Evolutionary conservation across 176 grass and related monocot genomes (phyloP).

Genomic region (Canna indica): DNA sequence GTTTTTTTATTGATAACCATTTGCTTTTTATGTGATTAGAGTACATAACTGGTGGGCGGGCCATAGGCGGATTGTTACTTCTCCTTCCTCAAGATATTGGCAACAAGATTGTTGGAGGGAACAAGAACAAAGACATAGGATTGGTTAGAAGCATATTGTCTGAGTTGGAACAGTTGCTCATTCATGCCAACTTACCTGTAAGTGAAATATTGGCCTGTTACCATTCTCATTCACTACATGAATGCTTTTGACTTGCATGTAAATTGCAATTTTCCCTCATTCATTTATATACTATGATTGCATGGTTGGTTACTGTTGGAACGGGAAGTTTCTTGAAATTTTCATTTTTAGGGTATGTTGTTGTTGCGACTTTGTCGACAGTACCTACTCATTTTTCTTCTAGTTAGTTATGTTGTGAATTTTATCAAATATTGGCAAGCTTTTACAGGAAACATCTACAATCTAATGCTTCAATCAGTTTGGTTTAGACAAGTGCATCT

Average conservation of each 20-base stretch:
- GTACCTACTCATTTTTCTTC: neutral
- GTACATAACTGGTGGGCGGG: conserved; percentile 64
- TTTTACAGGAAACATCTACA: neutral
- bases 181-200: conserved; percentile 71
- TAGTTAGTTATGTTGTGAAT: neutral
- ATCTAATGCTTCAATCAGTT: neutral
- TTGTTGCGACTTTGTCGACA: neutral
- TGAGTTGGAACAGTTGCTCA: conserved; percentile 68
- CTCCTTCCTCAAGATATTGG: conserved; percentile 58
- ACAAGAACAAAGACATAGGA: conserved; percentile 22
- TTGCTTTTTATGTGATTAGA: conserved; percentile 27
- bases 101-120: conserved; percentile 22
- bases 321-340: neutral
- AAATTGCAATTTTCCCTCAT: neutral
- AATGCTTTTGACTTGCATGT: neutral
- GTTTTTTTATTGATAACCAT: neutral
- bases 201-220: conserved; percentile 3
- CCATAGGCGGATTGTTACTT: conserved; percentile 76
- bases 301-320: neutral
- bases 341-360: neutral
- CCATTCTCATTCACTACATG: neutral
- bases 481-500: neutral
- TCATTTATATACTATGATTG: neutral
- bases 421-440: neutral
- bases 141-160: conserved; percentile 35